These are phyloP conservation scores for Nicotiana obtusifolia DNA, from an alignment of 257 asterid species.

Conservation along the genomic window DNA sequence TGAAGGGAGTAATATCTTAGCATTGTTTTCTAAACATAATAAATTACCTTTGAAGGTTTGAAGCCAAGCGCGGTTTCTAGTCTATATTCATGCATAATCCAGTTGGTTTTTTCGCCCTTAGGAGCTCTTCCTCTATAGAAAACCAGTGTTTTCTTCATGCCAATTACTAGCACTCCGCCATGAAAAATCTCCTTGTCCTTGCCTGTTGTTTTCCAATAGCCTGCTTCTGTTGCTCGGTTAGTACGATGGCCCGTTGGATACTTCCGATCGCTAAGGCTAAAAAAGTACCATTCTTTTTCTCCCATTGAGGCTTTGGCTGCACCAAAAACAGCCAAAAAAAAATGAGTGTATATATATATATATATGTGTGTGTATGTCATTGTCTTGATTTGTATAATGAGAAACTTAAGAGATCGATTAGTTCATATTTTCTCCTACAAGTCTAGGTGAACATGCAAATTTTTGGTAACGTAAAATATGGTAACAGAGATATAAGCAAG, in stretches of 20 bases:
- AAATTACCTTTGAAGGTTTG: slow-evolving; percentile 38
- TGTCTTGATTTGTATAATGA: background rate
- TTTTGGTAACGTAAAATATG: too few relatives aligned
- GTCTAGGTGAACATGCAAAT: too few relatives aligned
- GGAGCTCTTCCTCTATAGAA: slow-evolving; percentile 61
- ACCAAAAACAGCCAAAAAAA: background rate
- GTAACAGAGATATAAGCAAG: too few relatives aligned
- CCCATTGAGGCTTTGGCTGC: slow-evolving; percentile 60
- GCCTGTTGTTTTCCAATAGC: slow-evolving; percentile 59
- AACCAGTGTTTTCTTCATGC: slow-evolving; percentile 54
- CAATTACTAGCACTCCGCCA: slow-evolving; percentile 34
- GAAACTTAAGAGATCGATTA: too few relatives aligned
- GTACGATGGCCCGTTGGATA: slow-evolving; percentile 54
- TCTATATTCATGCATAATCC: slow-evolving; percentile 65
- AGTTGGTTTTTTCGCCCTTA: slow-evolving; percentile 56
- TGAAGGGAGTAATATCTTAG: too few relatives aligned
- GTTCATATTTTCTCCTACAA: too few relatives aligned
- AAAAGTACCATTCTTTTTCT: slow-evolving; percentile 58
- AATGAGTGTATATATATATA: background rate
- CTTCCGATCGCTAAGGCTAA: slow-evolving; percentile 48
- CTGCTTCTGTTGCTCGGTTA: slow-evolving; percentile 53
- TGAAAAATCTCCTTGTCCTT: slow-evolving; percentile 52
- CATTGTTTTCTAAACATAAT: too few relatives aligned
- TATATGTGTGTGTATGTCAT: background rate
- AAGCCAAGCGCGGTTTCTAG: slow-evolving; percentile 28